Evolutionary conservation across 169 alveolate genomes (phyloP).

Genomic region (Plasmodium malariae): DNA sequence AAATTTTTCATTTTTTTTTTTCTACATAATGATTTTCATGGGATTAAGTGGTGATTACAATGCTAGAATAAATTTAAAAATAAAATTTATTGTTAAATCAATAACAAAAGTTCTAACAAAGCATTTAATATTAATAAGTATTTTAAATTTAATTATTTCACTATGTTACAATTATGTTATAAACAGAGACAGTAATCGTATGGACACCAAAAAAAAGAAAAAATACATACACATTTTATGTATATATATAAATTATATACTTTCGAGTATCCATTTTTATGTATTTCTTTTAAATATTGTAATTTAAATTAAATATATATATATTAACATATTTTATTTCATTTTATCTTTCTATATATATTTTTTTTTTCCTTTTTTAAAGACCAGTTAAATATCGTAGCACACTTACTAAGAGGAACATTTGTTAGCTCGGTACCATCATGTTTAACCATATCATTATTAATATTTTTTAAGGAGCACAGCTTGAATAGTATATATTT

Average conservation of each 20-base stretch:
- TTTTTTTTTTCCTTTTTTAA: conserved; percentile 13
- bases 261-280: neutral
- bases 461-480: conserved; percentile 65
- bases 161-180: conserved; percentile 64
- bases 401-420: conserved; percentile 72
- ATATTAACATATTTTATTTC: conserved; percentile 14
- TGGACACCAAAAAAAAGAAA: conserved; percentile 18
- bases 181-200: conserved; percentile 71
- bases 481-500: conserved; percentile 47
- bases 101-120: conserved; percentile 63
- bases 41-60: conserved; percentile 75
- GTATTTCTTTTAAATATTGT: conserved; percentile 2
- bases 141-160: conserved; percentile 66
- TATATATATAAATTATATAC: neutral
- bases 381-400: conserved; percentile 76
- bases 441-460: conserved; percentile 66
- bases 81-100: conserved; percentile 70
- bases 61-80: conserved; percentile 73
- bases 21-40: conserved; percentile 74
- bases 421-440: conserved; percentile 76
- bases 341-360: conserved; percentile 5
- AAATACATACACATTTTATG: conserved; percentile 28
- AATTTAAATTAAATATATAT: conserved; percentile 10
- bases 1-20: conserved; percentile 33
- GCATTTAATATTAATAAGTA: conserved; percentile 72